Evolutionary conservation across 2,329 filamentous ascomycete genomes (phyloP), one percentile per base, ranked within the genome.

Genomic region (Clathrospora elynae): DNA sequence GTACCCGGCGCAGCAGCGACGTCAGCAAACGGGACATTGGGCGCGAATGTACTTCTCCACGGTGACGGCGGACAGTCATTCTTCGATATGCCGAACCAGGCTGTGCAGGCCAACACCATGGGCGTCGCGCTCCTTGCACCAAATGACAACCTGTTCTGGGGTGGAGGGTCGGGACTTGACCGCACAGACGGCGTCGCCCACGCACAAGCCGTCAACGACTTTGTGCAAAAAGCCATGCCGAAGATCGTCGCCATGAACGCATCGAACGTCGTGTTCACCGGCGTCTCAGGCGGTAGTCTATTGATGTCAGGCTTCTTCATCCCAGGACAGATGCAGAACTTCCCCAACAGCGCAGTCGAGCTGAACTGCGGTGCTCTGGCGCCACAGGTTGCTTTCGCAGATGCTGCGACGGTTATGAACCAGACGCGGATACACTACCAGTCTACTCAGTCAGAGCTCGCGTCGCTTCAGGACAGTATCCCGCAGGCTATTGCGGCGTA

Each of bases 21-120:
- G 2, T 61, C 64, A 9, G 29, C 60, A 2, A 61, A 63, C 25
- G 66, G 67, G 23, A 62, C 65, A 5, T 66, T 79, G 19, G 66
- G 65, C 35, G 70, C 80, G 5, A 83, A 83, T 53, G 75, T 83
- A 10, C 73, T 83, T 23, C 73, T 83, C 3, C 80, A 83, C 59
- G 80, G 80, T 35, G 80, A 83, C 57, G 80, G 80, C 28, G 80
- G 80, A 5, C 76, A 81, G 54, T 80, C 77, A 9, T 81, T 81
- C 72, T 78, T 79, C 63, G 77, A 79, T 58, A 79, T 80, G 66
- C 78, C 78, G 23, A 81, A 81, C 62, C 76, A 81, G 53, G 74
- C 72, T 12, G 75, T 80, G 8, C 75, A 77, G 40, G 60, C 67
- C 35, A 75, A 75, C 49, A 73, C 78, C 20, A 77, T 78, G 61